Evolutionary conservation across 106 monocot species (phyloP).

Genomic region (Narthecium ossifragum): DNA sequence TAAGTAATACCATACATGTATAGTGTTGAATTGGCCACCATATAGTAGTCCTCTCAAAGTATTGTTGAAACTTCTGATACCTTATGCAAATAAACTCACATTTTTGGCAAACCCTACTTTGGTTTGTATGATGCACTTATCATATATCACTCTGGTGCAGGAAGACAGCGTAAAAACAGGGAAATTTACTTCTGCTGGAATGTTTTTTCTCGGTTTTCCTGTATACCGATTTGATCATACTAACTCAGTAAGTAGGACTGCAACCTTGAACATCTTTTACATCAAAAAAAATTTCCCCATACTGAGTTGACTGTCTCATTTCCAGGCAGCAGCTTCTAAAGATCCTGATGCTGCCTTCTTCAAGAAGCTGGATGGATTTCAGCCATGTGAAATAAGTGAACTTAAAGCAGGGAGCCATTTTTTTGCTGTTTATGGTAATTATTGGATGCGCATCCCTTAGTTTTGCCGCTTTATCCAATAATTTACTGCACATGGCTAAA

Average conservation of each 20-base stretch:
- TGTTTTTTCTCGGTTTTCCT: constrained; percentile 94
- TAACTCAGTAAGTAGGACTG: constrained; percentile 52
- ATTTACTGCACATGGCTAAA: background rate
- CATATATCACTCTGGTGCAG: constrained; percentile 48
- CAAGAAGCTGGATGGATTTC: constrained; percentile 96
- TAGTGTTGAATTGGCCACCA: no score
- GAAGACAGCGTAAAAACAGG: constrained; percentile 86
- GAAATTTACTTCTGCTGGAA: constrained; percentile 86
- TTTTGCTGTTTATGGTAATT: constrained; percentile 88
- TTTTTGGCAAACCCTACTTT: no score
- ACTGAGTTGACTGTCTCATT: background rate
- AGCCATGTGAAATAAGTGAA: constrained; percentile 93
- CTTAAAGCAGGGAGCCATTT: constrained; percentile 91
- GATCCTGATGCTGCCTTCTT: constrained; percentile 83
- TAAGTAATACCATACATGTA: no score
- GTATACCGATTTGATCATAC: constrained; percentile 81
- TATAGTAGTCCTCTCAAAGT: no score
- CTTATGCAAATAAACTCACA: no score
- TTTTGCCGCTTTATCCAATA: background rate
- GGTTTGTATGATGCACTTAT: no score
- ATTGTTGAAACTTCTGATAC: no score
- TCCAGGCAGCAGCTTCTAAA: constrained; percentile 52
- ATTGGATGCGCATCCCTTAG: background rate
- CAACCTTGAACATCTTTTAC: no score
- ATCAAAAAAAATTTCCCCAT: background rate